phyloP scores from a whole-genome alignment of 495 filamentous ascomycete species.

The Lophiotrema nucula region DNA sequence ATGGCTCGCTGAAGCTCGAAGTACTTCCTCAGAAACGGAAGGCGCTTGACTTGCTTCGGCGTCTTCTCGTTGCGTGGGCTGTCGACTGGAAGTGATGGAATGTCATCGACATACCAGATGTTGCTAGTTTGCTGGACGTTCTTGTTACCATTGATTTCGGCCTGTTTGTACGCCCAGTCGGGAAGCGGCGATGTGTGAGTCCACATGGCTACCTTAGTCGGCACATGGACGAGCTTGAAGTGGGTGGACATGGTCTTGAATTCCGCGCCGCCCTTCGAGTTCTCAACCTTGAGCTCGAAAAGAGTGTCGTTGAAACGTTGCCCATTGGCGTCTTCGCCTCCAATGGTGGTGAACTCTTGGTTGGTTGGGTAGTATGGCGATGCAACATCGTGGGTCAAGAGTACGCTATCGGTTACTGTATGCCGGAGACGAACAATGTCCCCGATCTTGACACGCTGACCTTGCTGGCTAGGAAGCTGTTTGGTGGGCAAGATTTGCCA shows the following conservation, averaged over 20 bases:
- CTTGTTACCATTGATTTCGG: conserved; percentile 99
- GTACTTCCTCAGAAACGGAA: conserved; percentile 92
- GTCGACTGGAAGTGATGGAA: conserved; percentile 71
- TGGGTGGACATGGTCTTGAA: conserved; percentile 86
- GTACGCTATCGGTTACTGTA: conserved; percentile 77
- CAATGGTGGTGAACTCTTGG: conserved; percentile 92
- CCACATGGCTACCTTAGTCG: conserved; percentile 98
- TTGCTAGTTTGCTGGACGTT: conserved; percentile 87
- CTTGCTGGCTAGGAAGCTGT: conserved; percentile 48
- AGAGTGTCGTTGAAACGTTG: conserved; percentile 83
- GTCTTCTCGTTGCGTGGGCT: conserved; percentile 67
- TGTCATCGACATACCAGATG: conserved; percentile 89
- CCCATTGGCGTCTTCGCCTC: conserved; percentile 68
- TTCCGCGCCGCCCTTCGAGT: conserved; percentile 75
- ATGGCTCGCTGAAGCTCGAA: conserved; percentile 95
- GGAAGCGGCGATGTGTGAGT: conserved; percentile 90
- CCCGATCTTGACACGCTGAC: conserved; percentile 73
- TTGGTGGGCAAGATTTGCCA: conserved; percentile 84
- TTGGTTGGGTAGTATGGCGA: conserved; percentile 96
- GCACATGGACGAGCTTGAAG: conserved; percentile 92
- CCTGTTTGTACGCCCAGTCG: conserved; percentile 95
- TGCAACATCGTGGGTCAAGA: conserved; percentile 97
- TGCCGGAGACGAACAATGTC: conserved; percentile 88
- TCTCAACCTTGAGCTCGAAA: conserved; percentile 89
- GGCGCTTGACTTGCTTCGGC: conserved; percentile 70